phyloP scores from a whole-genome alignment of 75 land plant species.

The Cupressus sempervirens region DNA sequence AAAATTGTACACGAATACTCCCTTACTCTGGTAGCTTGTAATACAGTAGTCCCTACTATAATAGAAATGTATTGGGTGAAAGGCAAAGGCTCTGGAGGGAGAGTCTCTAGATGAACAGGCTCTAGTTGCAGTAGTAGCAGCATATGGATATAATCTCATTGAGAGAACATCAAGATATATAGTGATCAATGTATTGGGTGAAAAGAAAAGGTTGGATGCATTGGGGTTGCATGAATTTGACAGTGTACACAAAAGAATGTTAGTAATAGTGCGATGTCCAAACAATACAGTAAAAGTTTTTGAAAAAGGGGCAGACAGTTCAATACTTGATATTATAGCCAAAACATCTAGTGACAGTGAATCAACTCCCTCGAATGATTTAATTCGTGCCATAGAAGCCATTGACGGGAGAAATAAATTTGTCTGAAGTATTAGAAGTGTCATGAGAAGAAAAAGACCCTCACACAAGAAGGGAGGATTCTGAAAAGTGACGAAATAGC shows the following conservation, averaged over 20 bases:
- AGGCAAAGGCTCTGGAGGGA: too few relatives aligned
- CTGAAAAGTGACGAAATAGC: too few relatives aligned
- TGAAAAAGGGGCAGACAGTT: slow-evolving; percentile 81
- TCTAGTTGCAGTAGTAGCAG: slow-evolving; percentile 73
- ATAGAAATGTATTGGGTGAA: slow-evolving; percentile 62
- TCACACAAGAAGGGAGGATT: too few relatives aligned
- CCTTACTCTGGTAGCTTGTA: slow-evolving; percentile 76
- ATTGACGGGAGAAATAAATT: too few relatives aligned
- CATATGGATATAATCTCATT: slow-evolving; percentile 77
- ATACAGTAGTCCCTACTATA: slow-evolving; percentile 77
- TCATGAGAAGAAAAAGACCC: too few relatives aligned
- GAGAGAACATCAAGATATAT: slow-evolving; percentile 80
- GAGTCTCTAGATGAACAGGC: slow-evolving; percentile 98
- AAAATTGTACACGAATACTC: slow-evolving; percentile 54
- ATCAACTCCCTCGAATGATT: not conserved
- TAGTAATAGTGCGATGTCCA: slow-evolving; percentile 71
- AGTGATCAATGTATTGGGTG: slow-evolving; percentile 69
- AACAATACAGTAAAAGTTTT: slow-evolving; percentile 58
- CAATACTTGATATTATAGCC: slow-evolving; percentile 50
- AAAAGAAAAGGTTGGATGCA: slow-evolving; percentile 67
- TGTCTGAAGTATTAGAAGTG: too few relatives aligned
- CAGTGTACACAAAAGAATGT: slow-evolving; percentile 81
- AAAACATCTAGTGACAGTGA: not conserved
- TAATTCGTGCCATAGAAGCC: slow-evolving; percentile 38
- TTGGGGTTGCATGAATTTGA: slow-evolving; percentile 89